Evolutionary conservation across 1,284 basidiomycete genomes (phyloP), one percentile per base, ranked within the genome.

Genomic region (Fistulina hepatica): DNA sequence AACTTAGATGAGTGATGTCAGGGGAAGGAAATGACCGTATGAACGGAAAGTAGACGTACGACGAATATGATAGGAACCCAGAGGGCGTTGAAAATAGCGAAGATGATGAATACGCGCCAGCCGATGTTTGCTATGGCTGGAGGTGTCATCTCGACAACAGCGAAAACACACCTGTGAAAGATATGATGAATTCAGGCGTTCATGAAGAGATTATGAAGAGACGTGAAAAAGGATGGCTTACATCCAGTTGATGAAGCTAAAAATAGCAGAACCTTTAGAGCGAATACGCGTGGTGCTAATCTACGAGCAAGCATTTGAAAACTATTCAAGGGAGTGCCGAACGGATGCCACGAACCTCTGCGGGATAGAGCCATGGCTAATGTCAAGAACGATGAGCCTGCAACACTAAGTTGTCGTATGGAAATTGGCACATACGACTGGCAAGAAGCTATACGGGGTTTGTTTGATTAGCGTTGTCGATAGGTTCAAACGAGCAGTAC

Each of bases 31-130:
- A 27, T 13, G 25, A 23, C 15, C 16, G 24, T 7, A 12, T 8
- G 12, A 9, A 13, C n/a, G 26, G n/a, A 20, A 20, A 21, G 21
- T 2, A 4, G 4, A 22, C 46, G 32, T 22, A 47, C 43, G 21
- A 50, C 38, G 42, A 60, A 64, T n/a, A 67, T 59, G 21, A 68
- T 50, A 3, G 61, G 61, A 5, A 65, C 61, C 58, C 61, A 67
- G 33, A 59, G 54, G 21, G 64, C 60, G 47, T 67, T 70, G 47
- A 66, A 62, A 20, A 62, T 51, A 5, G 64, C 63, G 44, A 68
- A 70, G 23, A 69, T 64, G 45, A 69, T 59, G 52, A 67, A 69
- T 3, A 67, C 64, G 19, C 58, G 52, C 61, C 64, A 69, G 28
- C 48, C 48, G 37, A 71, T 71, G 49, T 69, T 69, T n/a, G 59